phyloP scores from a whole-genome alignment of 2,329 filamentous ascomycete genomes.

The Leptographium procerum region DNA sequence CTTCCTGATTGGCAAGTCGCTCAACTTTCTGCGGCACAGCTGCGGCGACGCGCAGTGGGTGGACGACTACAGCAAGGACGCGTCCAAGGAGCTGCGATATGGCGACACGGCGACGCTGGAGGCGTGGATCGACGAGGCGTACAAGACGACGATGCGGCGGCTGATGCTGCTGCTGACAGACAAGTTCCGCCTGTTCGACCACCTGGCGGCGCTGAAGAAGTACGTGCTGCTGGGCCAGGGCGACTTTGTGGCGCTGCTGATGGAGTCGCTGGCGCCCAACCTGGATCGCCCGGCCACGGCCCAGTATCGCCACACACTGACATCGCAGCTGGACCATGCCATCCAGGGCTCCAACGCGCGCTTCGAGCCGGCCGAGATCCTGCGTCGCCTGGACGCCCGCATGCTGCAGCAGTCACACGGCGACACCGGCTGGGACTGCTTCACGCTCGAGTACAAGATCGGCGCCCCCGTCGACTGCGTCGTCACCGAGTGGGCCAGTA shows the following conservation, averaged over 20 bases:
- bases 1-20: constrained; percentile 91
- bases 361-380: constrained; percentile 83
- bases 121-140: constrained; percentile 89
- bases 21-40: constrained; percentile 96
- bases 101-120: constrained; percentile 88
- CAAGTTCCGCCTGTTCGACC: constrained; percentile 91
- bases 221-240: constrained; percentile 92
- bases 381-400: constrained; percentile 85
- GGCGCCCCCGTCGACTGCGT: constrained; percentile 94
- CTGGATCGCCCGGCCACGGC: constrained; percentile 91
- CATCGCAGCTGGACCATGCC: constrained; percentile 94
- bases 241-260: constrained; percentile 91
- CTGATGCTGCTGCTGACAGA: constrained; percentile 86
- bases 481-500: constrained; percentile 87
- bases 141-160: constrained; percentile 95
- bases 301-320: constrained; percentile 92
- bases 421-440: constrained; percentile 98
- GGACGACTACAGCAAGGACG: constrained; percentile 83
- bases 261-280: constrained; percentile 90
- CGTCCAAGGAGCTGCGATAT: constrained; percentile 84
- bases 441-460: constrained; percentile 97
- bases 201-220: constrained; percentile 82
- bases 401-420: constrained; percentile 96
- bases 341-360: constrained; percentile 96
- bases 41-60: constrained; percentile 94